These are phyloP conservation scores for Geotrichum candidum DNA, from an alignment of 1,139 yeast species.

Conservation along the genomic window DNA sequence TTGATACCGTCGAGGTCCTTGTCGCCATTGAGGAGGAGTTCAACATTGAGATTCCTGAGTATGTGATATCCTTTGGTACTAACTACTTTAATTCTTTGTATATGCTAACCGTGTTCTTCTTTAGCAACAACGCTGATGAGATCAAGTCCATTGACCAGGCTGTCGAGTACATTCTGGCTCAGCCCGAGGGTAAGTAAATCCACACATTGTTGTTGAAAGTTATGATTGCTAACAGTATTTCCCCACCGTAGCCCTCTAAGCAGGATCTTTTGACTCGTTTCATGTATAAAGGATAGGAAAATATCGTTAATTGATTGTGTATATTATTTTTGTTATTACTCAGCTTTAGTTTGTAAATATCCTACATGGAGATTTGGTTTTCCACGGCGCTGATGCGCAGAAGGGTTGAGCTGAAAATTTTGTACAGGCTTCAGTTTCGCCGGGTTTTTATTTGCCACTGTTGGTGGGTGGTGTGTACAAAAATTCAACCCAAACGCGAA, in stretches of 20 bases:
- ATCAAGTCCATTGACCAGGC: conserved; percentile 85
- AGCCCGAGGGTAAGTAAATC: conserved; percentile 48
- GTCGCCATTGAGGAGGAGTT: conserved; percentile 75
- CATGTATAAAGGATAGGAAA: neutral
- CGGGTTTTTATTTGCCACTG: neutral
- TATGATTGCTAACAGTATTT: neutral
- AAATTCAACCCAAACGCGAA: neutral
- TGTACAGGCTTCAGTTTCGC: neutral
- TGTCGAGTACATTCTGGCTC: conserved; percentile 66
- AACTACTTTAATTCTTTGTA: neutral
- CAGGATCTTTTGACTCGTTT: neutral
- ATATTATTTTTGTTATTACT: neutral
- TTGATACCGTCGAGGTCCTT: conserved; percentile 78
- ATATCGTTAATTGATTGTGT: neutral
- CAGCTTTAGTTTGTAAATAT: neutral
- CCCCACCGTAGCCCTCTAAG: neutral
- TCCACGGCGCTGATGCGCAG: neutral
- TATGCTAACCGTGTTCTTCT: neutral
- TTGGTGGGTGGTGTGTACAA: neutral
- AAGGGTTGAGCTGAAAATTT: neutral
- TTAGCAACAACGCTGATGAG: conserved; percentile 69
- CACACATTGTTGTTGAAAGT: neutral
- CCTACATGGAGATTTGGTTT: neutral
- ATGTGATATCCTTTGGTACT: conserved; percentile 16
- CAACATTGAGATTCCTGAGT: conserved; percentile 69